Evolutionary conservation across 257 asterid species (phyloP).

Genomic region (Nicotiana noctiflora): DNA sequence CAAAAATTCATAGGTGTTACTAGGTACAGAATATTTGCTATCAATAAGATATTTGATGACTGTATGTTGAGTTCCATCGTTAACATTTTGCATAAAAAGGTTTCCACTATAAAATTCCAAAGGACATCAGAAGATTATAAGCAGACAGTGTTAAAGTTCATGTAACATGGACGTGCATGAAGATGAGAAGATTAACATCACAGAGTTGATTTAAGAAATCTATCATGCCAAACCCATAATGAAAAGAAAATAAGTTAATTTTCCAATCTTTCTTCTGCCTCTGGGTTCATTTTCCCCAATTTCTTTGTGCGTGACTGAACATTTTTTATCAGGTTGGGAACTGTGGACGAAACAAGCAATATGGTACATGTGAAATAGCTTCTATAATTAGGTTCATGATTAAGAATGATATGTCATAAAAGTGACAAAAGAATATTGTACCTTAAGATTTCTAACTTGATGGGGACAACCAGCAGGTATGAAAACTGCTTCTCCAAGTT

Average conservation of each 20-base stretch:
- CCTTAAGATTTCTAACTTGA: constrained; percentile 82
- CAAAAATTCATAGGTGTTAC: neutral
- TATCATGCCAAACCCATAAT: neutral
- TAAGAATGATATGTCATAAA: neutral
- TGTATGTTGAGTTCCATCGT: neutral
- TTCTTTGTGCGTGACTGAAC: neutral
- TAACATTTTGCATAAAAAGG: neutral
- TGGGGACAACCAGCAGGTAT: constrained; percentile 93
- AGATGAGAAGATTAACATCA: neutral
- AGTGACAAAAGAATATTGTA: constrained; percentile 2
- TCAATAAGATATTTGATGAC: neutral
- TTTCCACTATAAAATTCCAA: neutral
- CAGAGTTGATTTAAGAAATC: neutral
- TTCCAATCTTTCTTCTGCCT: neutral
- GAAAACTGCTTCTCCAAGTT: constrained; percentile 82
- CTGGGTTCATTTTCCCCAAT: neutral
- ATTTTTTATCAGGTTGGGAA: neutral
- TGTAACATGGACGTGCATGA: neutral
- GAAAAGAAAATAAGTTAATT: neutral
- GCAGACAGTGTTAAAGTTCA: neutral
- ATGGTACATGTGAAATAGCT: constrained; percentile 1
- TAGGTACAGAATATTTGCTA: neutral
- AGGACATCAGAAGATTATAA: neutral
- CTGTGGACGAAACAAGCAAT: neutral
- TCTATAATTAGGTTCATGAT: neutral